phyloP scores from a whole-genome alignment of 768 basidiomycete genomes.

The Holtermannia corniformis region DNA sequence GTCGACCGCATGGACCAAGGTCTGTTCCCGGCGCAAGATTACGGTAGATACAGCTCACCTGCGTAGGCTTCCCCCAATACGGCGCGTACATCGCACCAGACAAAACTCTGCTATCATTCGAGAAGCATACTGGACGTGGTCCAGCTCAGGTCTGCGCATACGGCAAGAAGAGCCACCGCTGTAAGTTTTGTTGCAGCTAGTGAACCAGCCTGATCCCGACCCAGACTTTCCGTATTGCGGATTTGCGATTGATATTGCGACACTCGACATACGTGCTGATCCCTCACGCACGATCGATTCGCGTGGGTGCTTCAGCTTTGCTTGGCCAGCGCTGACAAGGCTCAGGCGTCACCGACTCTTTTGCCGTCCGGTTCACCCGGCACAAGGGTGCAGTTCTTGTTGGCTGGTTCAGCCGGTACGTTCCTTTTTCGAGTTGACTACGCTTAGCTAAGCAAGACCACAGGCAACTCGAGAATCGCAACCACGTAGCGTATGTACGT shows the following conservation, averaged over 20 bases:
- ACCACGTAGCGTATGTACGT: conserved; percentile 60
- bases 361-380: conserved; percentile 20
- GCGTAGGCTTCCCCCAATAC: conserved; percentile 77
- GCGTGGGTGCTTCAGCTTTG: conserved; percentile 45
- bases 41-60: conserved; percentile 1
- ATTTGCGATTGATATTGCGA: conserved; percentile 60
- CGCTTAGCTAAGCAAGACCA: not conserved
- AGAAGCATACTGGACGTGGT: conserved; percentile 13
- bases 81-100: conserved; percentile 82
- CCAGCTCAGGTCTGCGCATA: conserved; percentile 14
- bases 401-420: conserved; percentile 30
- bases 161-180: conserved; percentile 42
- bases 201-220: no score
- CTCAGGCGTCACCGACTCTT: conserved; percentile 35
- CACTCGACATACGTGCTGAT: conserved; percentile 70
- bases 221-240: conserved; percentile 96
- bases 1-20: conserved; percentile 67
- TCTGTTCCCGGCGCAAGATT: conserved; percentile 24
- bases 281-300: conserved; percentile 58
- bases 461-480: conserved; percentile 53
- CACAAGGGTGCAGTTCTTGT: conserved; percentile 20
- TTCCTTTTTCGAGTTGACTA: not conserved
- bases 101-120: conserved; percentile 85
- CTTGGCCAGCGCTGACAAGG: conserved; percentile 50
- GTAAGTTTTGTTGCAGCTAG: conserved; percentile 4